phyloP scores from a whole-genome alignment of 176 grass and related monocot species.

The Urochloa ruziziensis region DNA sequence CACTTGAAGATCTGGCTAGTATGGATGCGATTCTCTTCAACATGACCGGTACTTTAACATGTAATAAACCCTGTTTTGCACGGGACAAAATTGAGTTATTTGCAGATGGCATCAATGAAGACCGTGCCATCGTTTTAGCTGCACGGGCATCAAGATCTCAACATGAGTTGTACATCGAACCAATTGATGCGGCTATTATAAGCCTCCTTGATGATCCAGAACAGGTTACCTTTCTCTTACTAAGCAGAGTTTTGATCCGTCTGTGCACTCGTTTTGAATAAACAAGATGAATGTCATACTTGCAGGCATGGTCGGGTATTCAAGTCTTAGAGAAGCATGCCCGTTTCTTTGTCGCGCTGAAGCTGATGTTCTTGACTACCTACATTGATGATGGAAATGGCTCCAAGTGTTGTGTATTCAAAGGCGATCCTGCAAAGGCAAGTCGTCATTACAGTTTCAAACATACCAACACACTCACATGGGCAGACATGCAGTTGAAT shows the following conservation, averaged over 20 bases:
- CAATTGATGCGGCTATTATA: conserved; percentile 44
- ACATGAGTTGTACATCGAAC: conserved; percentile 38
- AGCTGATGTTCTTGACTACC: conserved; percentile 44
- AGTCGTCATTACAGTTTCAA: background rate
- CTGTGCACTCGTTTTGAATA: background rate
- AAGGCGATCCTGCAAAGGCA: conserved; percentile 53
- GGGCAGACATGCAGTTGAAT: background rate
- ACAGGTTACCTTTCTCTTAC: conserved; percentile 37
- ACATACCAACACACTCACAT: background rate
- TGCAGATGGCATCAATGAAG: conserved; percentile 19
- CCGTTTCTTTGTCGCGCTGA: conserved; percentile 41
- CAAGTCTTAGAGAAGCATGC: conserved; percentile 42
- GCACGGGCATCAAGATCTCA: conserved; percentile 35
- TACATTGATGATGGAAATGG: conserved; percentile 30
- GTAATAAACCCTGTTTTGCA: conserved; percentile 37
- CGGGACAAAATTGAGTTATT: conserved; percentile 46
- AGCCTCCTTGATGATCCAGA: conserved; percentile 40
- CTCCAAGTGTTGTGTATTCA: conserved; percentile 39
- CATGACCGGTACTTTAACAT: conserved; percentile 35
- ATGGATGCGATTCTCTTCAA: conserved; percentile 50
- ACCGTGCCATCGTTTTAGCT: conserved; percentile 47
- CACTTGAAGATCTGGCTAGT: conserved; percentile 48
- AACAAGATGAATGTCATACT: background rate
- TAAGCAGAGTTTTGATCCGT: background rate
- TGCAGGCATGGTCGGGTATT: conserved; percentile 33